Conservation (phyloP, 306 rosid species). For the Gastrolobium villosum region DNA sequence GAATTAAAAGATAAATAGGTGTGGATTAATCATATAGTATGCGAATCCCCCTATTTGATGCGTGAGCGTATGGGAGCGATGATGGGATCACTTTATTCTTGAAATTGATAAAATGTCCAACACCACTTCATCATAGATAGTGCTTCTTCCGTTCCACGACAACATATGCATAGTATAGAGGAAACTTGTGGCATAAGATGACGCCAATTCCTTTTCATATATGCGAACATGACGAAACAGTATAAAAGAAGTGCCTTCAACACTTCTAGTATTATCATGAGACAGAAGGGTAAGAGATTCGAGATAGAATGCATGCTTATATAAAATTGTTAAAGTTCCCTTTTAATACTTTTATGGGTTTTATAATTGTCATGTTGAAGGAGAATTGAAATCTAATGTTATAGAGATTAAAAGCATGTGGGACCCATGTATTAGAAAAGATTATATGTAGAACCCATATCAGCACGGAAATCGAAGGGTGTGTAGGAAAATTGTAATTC, state of each 20-base stretch:
- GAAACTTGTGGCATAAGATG: constrained; percentile 1
- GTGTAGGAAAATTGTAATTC: too few species aligned
- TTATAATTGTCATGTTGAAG: too few species aligned
- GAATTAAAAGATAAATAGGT: constrained; percentile 2
- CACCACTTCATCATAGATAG: background rate
- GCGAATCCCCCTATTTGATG: too few species aligned
- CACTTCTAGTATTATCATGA: constrained; percentile 26
- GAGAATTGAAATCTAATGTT: too few species aligned
- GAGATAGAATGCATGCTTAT: background rate
- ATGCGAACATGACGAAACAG: background rate
- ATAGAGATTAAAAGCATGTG: too few species aligned
- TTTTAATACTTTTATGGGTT: background rate
- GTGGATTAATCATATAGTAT: constrained; percentile 6
- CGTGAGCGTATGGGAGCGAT: too few species aligned
- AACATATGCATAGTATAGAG: background rate
- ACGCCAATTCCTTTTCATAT: constrained; percentile 6
- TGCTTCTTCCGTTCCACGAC: background rate
- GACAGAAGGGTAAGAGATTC: background rate
- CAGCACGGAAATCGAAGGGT: too few species aligned
- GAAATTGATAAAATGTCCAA: too few species aligned
- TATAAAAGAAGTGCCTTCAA: background rate
- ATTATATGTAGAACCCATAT: too few species aligned
- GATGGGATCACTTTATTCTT: too few species aligned
- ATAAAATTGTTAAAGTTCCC: background rate
- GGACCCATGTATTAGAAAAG: too few species aligned